Base-by-base conservation (phyloP, 768 basidiomycete species). In the Suillus americanus region DNA sequence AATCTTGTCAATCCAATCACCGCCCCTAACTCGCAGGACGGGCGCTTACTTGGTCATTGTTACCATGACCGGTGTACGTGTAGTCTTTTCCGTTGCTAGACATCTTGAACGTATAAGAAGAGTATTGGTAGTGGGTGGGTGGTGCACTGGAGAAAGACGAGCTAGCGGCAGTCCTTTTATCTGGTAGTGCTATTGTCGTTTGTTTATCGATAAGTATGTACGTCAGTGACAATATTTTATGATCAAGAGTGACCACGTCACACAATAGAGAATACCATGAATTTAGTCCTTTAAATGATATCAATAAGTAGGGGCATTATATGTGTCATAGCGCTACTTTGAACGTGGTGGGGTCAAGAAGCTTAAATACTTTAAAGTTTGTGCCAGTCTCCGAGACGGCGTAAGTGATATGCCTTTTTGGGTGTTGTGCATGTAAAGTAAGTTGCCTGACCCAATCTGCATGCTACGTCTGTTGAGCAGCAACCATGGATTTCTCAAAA, bases 31-130 rank as follows among this genome's bases (percentile, higher is more conserved):
- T 12, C 9, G n/a, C 54, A 20, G 64, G 14, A 12, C 25, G 18
- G 10, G 18, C 14, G 6, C 77, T n/a, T 61, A 84, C 86, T 75
- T 83, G 79, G 62, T 70, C 74, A 73, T 88, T 89, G 50, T 81
- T 85, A 16, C 87, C 85, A 63, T 74, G 78, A 14, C 83, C 77
- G 9, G 78, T 83, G 67, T 82, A 80, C 40, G 72, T 73, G 70
- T 82, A 84, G 7, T 65, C 71, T 40, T 74, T 74, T 56, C 65
- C 68, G 6, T 43, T 43, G 60, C 57, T 43, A 35, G 50, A 18
- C 56, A 57, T 57, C 25, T 25, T 57, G 38, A 18, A 12, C 23
- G 23, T 40, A 28, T 53, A 5, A 33, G 51, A 9, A 18, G 37
- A 28, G 16, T 51, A 18, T 18, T 51, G 50, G 28, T 38, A 23